Percentiles rank a stretch among this genome's conserved stretches.
phyloP scores from a whole-genome alignment of 495 filamentous ascomycete genomes.

The Podospora anserina region DNA sequence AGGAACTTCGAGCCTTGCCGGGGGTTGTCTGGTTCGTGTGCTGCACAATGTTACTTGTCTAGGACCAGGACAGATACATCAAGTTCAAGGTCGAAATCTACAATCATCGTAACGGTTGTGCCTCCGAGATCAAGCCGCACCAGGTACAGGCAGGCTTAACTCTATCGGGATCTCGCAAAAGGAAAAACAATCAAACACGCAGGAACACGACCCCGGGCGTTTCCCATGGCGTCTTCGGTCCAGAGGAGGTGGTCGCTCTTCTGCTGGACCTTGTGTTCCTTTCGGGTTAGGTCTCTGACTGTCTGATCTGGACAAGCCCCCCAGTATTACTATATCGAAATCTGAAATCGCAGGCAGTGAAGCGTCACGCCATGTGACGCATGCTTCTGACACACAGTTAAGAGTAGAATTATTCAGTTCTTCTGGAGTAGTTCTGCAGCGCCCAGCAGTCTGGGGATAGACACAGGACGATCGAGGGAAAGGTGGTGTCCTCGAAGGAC shows the following conservation, averaged over 20 bases:
- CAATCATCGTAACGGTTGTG: not conserved
- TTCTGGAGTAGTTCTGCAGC: constrained; percentile 12
- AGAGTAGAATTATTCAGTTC: not conserved
- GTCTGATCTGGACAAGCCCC: not conserved
- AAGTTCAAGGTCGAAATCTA: not conserved
- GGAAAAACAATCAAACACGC: constrained; percentile 19
- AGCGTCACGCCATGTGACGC: constrained; percentile 30
- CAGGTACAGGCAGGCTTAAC: not conserved
- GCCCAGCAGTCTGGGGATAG: constrained; percentile 26
- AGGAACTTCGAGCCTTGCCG: not conserved
- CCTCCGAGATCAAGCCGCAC: not conserved
- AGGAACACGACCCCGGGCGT: constrained; percentile 1
- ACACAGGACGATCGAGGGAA: constrained; percentile 20
- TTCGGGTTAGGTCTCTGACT: not conserved
- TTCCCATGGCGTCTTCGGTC: constrained; percentile 2
- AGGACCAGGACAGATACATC: not conserved
- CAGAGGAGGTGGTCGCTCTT: not conserved
- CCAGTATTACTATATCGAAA: not conserved
- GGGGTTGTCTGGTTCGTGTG: not conserved
- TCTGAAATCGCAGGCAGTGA: constrained; percentile 1
- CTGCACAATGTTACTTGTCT: not conserved
- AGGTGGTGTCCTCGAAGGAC: constrained; percentile 30
- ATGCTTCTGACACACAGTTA: constrained; percentile 15
- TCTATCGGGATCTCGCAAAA: not conserved
- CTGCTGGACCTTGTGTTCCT: not conserved